Evolutionary conservation across 768 basidiomycete genomes (phyloP).

Genomic region (Candolleomyces efflorescens): DNA sequence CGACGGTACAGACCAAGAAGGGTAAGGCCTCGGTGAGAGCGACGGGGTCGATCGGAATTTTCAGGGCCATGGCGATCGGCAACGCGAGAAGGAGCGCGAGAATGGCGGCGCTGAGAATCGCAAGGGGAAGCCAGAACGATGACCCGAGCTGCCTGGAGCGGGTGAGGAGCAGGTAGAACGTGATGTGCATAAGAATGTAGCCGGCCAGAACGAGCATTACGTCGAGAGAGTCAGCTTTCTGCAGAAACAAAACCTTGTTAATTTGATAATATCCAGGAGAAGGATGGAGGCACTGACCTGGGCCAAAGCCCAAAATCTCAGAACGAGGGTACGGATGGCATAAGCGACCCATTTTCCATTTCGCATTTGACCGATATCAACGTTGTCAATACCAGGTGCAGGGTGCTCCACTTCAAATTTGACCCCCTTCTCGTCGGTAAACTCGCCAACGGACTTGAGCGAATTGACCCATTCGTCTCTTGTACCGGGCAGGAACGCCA

Average conservation of each 20-base stretch:
- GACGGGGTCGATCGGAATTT: constrained; percentile 89
- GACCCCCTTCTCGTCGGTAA: constrained; percentile 36
- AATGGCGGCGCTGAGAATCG: constrained; percentile 75
- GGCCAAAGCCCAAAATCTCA: constrained; percentile 83
- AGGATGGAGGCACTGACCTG: constrained; percentile 37
- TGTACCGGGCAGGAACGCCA: constrained; percentile 46
- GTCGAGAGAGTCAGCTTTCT: constrained; percentile 95
- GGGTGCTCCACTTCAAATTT: constrained; percentile 47
- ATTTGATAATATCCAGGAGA: neutral
- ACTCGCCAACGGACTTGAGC: constrained; percentile 19
- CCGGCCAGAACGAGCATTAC: constrained; percentile 92
- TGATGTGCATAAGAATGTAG: constrained; percentile 93
- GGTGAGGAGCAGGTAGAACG: constrained; percentile 87
- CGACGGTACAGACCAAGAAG: constrained; percentile 96
- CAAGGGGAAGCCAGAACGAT: constrained; percentile 51
- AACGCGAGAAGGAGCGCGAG: constrained; percentile 85
- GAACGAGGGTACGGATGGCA: constrained; percentile 66
- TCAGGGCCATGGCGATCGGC: constrained; percentile 65
- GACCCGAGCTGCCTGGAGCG: constrained; percentile 83
- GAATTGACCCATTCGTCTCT: constrained; percentile 49
- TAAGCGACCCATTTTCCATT: constrained; percentile 89
- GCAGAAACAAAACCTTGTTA: constrained; percentile 13
- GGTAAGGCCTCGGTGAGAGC: constrained; percentile 93
- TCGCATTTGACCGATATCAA: constrained; percentile 68
- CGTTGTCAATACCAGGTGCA: constrained; percentile 34